Conservation (phyloP, 2,329 filamentous ascomycete species). For the Aspergillus novofumigatus region DNA sequence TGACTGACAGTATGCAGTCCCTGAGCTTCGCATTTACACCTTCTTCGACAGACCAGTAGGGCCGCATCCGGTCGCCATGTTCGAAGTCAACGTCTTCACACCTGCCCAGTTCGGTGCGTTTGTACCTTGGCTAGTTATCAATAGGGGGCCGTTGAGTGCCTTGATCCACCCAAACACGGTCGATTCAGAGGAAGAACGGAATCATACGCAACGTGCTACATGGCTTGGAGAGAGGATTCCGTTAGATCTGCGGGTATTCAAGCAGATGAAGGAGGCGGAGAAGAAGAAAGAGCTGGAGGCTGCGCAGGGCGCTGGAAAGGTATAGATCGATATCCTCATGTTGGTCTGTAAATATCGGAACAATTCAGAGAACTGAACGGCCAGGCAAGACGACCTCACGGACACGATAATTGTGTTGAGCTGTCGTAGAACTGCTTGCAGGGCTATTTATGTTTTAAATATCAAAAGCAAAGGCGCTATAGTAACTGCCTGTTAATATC, state of each 20-base stretch:
- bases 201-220: constrained; percentile 43
- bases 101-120: constrained; percentile 88
- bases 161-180: constrained; percentile 77
- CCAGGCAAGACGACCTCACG: neutral
- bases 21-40: constrained; percentile 76
- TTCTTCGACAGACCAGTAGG: constrained; percentile 75
- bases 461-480: neutral
- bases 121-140: constrained; percentile 76
- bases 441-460: neutral
- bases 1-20: constrained; percentile 53
- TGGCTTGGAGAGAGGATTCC: constrained; percentile 46
- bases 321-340: neutral
- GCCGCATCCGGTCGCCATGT: constrained; percentile 82
- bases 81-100: constrained; percentile 84
- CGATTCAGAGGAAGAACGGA: constrained; percentile 48
- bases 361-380: neutral
- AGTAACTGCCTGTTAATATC: too few species aligned
- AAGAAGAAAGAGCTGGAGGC: constrained; percentile 15
- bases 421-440: neutral
- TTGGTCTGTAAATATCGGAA: neutral
- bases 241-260: constrained; percentile 39
- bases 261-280: constrained; percentile 23
- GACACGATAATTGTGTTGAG: neutral
- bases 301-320: neutral
- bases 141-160: constrained; percentile 73